Base-by-base conservation (phyloP, 306 rosid genomes). In the Adenanthera pavonina region DNA sequence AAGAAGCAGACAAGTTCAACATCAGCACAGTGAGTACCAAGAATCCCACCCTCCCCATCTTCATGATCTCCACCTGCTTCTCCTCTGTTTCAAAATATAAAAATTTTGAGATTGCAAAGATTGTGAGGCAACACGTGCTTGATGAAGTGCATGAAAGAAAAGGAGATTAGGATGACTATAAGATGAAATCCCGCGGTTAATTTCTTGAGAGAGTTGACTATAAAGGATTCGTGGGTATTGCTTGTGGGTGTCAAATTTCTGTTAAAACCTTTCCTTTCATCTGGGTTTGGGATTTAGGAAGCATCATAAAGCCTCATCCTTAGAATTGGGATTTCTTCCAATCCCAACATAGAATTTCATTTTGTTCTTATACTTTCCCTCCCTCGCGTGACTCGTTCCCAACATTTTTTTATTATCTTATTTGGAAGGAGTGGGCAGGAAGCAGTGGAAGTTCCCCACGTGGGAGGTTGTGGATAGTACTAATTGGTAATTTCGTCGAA, bases 301-400 rank as follows among this genome's bases (percentile, higher is more conserved):
- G 17, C n/a, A n/a, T n/a, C 6, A 33, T 47, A 57, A n/a, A 51
- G 19, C 83, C 38, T 71, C 14, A 46, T n/a, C 25, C 17, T 57
- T 78, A 16, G 72, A 46, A 72, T 44, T 69, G 84, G 88, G 80
- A 70, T 89, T 76, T 84, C 88, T 86, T 89, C 74, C 4, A 36
- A 36, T 36, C 4, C 38, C 0, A 30, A 30, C 66, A 60, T 30
- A 35, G 38, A 60, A 30, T 10, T 0, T 25, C 49, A 20, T n/a
- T 2, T 4, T 79, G 77, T 78, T 78, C 86, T 86, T 82, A 79
- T 86, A 73, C 92, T 52, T 89, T 89, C 61, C 92, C 86, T 84
- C 54, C 43, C 35, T 72, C 36, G 6, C 16, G 52, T 60, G 35
- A 54, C 52, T 54, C 72, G 19, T 79, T 40, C 41, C 53, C 33